phyloP scores from a whole-genome alignment of 805 yeast species.

The Candida ipomoeae region DNA sequence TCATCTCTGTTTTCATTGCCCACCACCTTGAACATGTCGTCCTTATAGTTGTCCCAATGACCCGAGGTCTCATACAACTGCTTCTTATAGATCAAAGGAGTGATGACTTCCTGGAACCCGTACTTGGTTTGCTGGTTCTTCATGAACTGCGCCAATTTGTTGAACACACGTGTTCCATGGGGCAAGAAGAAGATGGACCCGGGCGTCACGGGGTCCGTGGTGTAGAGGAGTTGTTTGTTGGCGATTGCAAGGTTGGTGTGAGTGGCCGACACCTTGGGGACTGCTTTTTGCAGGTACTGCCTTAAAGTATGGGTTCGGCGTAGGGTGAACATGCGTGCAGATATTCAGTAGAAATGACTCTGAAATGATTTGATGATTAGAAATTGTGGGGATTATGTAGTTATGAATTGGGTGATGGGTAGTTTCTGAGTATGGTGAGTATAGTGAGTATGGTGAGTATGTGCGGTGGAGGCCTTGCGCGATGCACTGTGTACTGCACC shows the following conservation, averaged over 20 bases:
- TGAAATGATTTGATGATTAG: too few relatives aligned
- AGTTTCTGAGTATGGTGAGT: neutral
- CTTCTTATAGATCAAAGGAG: slow-evolving; percentile 83
- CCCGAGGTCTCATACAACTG: slow-evolving; percentile 88
- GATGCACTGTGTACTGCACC: neutral
- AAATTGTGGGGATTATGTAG: too few relatives aligned
- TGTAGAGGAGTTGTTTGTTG: slow-evolving; percentile 66
- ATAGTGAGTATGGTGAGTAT: neutral
- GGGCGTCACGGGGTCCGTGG: slow-evolving; percentile 78
- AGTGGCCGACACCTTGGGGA: slow-evolving; percentile 24
- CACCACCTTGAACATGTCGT: slow-evolving; percentile 88
- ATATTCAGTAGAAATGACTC: too few relatives aligned
- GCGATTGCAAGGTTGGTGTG: slow-evolving; percentile 46
- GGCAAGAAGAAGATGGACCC: slow-evolving; percentile 92
- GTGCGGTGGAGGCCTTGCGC: neutral
- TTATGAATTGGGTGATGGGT: neutral
- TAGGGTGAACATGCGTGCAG: neutral
- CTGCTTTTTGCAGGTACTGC: neutral
- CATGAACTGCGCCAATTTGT: slow-evolving; percentile 76
- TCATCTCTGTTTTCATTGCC: slow-evolving; percentile 45
- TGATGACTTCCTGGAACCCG: slow-evolving; percentile 88
- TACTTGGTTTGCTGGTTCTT: slow-evolving; percentile 72
- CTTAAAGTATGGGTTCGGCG: neutral
- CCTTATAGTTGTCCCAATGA: slow-evolving; percentile 92
- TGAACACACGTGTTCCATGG: slow-evolving; percentile 84